Percentiles rank a stretch among this genome's conserved stretches.
Evolutionary conservation across 371 early-diverging fungal species (phyloP).

Genomic region (Rhizopus stolonifer): DNA sequence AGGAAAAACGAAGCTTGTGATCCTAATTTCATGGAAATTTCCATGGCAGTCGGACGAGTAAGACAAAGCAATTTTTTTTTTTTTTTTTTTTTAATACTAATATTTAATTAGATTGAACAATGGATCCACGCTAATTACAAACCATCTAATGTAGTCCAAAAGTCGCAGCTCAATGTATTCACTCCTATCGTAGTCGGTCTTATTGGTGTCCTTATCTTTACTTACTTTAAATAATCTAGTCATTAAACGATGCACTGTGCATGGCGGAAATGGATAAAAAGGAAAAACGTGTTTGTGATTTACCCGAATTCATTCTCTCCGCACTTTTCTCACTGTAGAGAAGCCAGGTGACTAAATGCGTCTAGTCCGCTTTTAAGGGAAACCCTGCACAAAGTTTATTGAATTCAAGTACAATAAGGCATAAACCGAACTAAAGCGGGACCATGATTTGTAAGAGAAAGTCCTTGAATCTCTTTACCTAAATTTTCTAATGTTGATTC

Average conservation of each 20-base stretch:
- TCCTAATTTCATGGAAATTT: conserved; percentile 71
- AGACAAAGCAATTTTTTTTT: neutral
- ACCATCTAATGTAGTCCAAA: conserved; percentile 16
- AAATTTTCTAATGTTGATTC: neutral
- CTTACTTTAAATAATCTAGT: conserved; percentile 15
- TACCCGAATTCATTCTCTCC: no score
- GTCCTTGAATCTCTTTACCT: neutral
- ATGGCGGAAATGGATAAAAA: no score
- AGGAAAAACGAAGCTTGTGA: conserved; percentile 65
- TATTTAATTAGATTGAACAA: conserved; percentile 40
- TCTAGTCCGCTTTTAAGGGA: no score
- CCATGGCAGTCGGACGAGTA: conserved; percentile 58
- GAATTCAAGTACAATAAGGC: conserved; percentile 1
- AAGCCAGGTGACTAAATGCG: no score
- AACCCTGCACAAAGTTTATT: no score
- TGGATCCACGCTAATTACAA: conserved; percentile 35
- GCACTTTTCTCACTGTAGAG: no score
- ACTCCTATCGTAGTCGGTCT: conserved; percentile 36
- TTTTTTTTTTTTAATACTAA: neutral
- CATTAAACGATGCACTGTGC: no score
- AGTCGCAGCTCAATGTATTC: conserved; percentile 12
- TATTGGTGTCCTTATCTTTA: conserved; percentile 25
- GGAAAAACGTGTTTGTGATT: no score
- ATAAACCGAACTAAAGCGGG: neutral
- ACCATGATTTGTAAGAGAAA: neutral